Base-by-base conservation (phyloP, 306 rosid species). In the Biancaea sappan region DNA sequence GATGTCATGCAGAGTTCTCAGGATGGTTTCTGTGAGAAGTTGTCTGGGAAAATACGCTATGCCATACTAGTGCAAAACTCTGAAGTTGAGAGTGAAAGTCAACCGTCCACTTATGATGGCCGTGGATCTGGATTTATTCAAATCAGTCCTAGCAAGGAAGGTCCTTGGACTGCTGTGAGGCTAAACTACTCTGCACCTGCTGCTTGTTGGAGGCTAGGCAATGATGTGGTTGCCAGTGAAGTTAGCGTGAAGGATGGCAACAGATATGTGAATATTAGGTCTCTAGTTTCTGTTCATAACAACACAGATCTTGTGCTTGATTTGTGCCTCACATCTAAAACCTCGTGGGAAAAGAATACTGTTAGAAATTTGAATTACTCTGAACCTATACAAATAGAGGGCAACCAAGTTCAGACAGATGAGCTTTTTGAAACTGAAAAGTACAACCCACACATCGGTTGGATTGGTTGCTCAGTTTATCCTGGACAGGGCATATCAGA, bases 91-190 rank as follows among this genome's bases (percentile, higher is more conserved):
- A 79, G 52, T 70, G 74, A 65, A 61, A 66, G 70, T 69, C 88
- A 85, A 70, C 66, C 73, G 38, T 77, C 77, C 54, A 53, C 28
- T 71, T 9, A 35, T 70, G 76, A 78, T 47, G 76, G 71, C 66
- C 84, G 48, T 28, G 88, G 86, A 79, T 83, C 97, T 77, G 97
- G 99, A 43, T 87, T 84, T 84, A 88, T 94, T 84, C 99, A 94
- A 80, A 94, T 94, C 43, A 94, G 99, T 83, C 99, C 99, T 35
- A 83, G 89, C 76, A 90, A 83, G 80, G 94, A 84, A 79, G 99
- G 99, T 59, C 97, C 99, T 70, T 94, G 99, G 99, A 94, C 99
- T 44, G 84, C 95, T 24, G 99, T 94, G 75, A 87, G 99, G 84
- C 85, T 94, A 62, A 94, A 94, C 85, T 94, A 94, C 80, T 96